Percentiles rank a stretch among this genome's conserved stretches.
phyloP scores from a whole-genome alignment of 202 grass and related monocot species.

The Musa balbisiana region DNA sequence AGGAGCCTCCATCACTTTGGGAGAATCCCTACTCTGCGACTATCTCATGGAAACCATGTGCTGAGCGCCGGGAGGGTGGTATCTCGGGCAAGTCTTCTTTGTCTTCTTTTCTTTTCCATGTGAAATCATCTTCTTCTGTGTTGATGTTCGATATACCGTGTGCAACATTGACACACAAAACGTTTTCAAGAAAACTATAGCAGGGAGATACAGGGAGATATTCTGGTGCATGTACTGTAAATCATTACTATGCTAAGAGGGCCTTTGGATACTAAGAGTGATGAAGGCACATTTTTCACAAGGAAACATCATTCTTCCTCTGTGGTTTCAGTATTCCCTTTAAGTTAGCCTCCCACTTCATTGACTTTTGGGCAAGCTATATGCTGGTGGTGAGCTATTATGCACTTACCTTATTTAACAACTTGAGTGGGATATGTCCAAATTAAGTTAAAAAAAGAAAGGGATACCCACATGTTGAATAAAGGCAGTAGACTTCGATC shows the following conservation, averaged over 20 bases:
- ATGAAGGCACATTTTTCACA: neutral
- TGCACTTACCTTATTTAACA: too few relatives aligned
- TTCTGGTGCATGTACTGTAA: neutral
- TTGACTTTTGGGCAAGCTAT: too few relatives aligned
- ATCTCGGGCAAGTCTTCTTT: conserved; percentile 52
- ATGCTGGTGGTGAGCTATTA: too few relatives aligned
- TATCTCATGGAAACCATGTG: conserved; percentile 85
- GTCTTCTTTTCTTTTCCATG: neutral
- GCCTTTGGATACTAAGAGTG: neutral
- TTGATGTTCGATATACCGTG: neutral
- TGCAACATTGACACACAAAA: neutral
- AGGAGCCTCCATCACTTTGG: conserved; percentile 53
- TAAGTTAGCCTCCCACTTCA: too few relatives aligned
- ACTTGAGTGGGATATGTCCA: too few relatives aligned
- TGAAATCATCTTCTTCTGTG: neutral
- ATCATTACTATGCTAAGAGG: neutral
- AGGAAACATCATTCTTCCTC: neutral
- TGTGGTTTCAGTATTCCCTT: neutral
- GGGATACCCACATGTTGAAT: too few relatives aligned
- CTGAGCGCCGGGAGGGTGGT: conserved; percentile 48
- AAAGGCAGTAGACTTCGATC: too few relatives aligned
- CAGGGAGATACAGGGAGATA: neutral
- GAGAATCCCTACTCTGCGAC: conserved; percentile 81
- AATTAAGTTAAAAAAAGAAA: too few relatives aligned
- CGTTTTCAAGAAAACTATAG: neutral